These are phyloP conservation scores for Chrysanthemum seticuspe DNA, from an alignment of 129 eudicot species.

Conservation along the genomic window DNA sequence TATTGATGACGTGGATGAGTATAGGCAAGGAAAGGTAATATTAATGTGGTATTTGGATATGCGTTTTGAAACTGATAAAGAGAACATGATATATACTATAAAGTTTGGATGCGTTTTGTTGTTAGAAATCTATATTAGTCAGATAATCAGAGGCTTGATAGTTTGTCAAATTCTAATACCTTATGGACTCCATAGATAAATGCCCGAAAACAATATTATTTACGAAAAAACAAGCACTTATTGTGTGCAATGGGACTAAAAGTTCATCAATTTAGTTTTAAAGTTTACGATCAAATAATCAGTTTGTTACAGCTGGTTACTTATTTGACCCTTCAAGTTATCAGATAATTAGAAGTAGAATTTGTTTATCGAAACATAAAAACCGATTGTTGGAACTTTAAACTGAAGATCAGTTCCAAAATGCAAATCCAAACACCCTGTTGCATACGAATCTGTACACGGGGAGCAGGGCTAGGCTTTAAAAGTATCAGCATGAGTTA, in stretches of 20 bases:
- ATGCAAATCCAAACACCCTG: not conserved
- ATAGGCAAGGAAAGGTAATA: slow-evolving; percentile 82
- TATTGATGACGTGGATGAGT: slow-evolving; percentile 60
- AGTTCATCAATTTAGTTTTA: not conserved
- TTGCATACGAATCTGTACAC: not conserved
- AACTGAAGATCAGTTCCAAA: not conserved
- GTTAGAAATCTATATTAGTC: not conserved
- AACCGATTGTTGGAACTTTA: too few relatives aligned
- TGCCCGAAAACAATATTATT: not conserved
- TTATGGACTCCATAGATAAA: not conserved
- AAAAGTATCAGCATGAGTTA: not conserved
- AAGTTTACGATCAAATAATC: not conserved
- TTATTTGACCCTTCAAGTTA: not conserved
- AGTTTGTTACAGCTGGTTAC: not conserved
- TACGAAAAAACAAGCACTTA: too few relatives aligned
- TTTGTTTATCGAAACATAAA: too few relatives aligned
- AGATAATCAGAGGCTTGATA: not conserved
- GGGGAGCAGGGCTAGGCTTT: too few relatives aligned
- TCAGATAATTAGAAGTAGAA: not conserved
- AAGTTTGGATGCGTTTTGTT: not conserved
- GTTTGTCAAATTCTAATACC: not conserved
- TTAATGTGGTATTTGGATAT: not conserved
- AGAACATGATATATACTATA: too few relatives aligned
- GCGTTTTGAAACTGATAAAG: too few relatives aligned
- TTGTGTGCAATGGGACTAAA: too few relatives aligned